A percentile compares a stretch with the other conserved stretches of the same genome.
Evolutionary conservation across 2,329 filamentous ascomycete genomes (phyloP).

Genomic region (Fusarium proliferatum): DNA sequence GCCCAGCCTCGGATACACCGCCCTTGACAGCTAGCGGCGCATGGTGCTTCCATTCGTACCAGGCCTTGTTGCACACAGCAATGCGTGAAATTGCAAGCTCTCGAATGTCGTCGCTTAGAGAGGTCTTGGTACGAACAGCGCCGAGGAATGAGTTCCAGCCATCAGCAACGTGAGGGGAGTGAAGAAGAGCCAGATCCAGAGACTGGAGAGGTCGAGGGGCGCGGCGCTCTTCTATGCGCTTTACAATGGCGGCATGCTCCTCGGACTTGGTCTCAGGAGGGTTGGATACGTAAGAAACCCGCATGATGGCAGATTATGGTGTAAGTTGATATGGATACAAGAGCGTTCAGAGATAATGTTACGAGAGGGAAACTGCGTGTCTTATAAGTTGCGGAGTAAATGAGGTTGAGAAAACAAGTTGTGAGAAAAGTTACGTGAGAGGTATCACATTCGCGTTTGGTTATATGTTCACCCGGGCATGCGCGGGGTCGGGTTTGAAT

Average conservation of each 20-base stretch:
- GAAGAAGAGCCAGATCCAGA: slow-evolving; percentile 80
- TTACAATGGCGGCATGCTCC: slow-evolving; percentile 67
- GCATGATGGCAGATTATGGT: slow-evolving; percentile 60
- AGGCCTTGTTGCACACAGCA: slow-evolving; percentile 81
- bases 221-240: slow-evolving; percentile 73
- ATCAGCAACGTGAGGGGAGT: slow-evolving; percentile 78
- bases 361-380: background rate
- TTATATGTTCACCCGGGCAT: slow-evolving; percentile 45
- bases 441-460: slow-evolving; percentile 32
- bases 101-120: slow-evolving; percentile 66
- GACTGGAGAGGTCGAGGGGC: slow-evolving; percentile 76
- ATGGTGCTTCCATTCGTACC: slow-evolving; percentile 88
- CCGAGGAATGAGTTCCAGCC: slow-evolving; percentile 80
- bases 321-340: slow-evolving; percentile 11
- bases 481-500: slow-evolving; percentile 41
- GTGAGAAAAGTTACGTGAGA: background rate
- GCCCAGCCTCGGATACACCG: slow-evolving; percentile 64
- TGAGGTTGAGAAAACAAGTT: background rate
- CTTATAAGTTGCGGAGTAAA: background rate
- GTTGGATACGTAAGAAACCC: slow-evolving; percentile 72
- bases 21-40: slow-evolving; percentile 72
- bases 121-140: slow-evolving; percentile 67
- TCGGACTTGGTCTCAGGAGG: slow-evolving; percentile 58
- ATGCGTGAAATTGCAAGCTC: slow-evolving; percentile 86
- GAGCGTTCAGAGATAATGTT: background rate